These are phyloP conservation scores for Rhodofomes roseus DNA, from an alignment of 1,284 basidiomycete genomes.

Conservation along the genomic window DNA sequence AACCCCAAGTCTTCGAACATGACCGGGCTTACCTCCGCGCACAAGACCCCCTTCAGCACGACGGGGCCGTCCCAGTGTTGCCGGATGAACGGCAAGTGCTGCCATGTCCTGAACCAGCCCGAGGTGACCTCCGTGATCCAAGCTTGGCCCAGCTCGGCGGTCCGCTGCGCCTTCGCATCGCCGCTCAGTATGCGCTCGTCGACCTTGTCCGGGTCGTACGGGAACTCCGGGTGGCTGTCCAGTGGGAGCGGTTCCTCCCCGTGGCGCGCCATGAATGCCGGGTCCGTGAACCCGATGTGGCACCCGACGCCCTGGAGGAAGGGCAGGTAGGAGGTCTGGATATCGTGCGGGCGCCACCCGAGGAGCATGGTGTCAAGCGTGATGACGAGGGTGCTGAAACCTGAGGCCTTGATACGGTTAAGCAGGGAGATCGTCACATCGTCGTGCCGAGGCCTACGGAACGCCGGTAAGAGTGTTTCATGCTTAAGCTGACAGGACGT, in stretches of 20 bases:
- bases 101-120: conserved; percentile 59
- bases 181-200: conserved; percentile 38
- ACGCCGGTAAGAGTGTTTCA: too few species aligned
- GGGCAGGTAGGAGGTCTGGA: conserved; percentile 56
- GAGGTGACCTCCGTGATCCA: conserved; percentile 59
- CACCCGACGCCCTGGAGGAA: conserved; percentile 57
- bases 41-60: conserved; percentile 69
- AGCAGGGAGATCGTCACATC: conserved; percentile 66
- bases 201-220: conserved; percentile 48
- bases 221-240: conserved; percentile 45
- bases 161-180: conserved; percentile 39
- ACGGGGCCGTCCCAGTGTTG: conserved; percentile 69
- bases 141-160: conserved; percentile 42
- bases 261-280: conserved; percentile 59
- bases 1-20: not conserved
- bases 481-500: not conserved
- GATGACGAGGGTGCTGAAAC: conserved; percentile 66
- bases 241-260: conserved; percentile 38
- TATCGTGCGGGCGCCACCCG: conserved; percentile 69
- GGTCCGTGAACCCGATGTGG: conserved; percentile 62
- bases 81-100: conserved; percentile 58
- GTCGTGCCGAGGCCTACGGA: conserved; percentile 51
- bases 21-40: conserved; percentile 11
- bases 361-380: conserved; percentile 64
- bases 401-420: conserved; percentile 56